Conservation (phyloP, 2,329 filamentous ascomycete species). For the Pseudogymnoascus sp. region DNA sequence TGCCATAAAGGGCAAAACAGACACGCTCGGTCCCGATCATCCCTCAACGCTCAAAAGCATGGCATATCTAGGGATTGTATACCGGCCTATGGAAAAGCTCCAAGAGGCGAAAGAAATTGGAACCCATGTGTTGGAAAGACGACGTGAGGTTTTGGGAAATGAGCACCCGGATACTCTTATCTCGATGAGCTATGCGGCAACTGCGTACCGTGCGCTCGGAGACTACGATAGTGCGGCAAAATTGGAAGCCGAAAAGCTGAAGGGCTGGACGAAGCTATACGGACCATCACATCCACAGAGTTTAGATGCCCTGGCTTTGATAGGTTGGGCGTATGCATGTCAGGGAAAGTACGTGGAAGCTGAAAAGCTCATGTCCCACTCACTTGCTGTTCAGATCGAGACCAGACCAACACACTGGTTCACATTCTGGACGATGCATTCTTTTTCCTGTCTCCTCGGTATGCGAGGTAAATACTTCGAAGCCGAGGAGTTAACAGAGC, state of each 20-base stretch:
- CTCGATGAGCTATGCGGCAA: conserved; percentile 11
- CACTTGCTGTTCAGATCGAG: neutral
- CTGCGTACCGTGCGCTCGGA: neutral
- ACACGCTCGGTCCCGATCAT: conserved; percentile 2
- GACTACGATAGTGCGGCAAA: neutral
- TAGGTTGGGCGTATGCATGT: neutral
- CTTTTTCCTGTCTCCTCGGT: neutral
- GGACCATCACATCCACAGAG: neutral
- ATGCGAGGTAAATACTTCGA: neutral
- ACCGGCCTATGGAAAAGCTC: neutral
- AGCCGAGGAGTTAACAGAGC: neutral
- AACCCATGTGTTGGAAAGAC: neutral
- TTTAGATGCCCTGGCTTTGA: neutral
- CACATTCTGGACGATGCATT: neutral
- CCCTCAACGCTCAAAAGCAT: conserved; percentile 5
- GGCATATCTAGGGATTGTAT: neutral
- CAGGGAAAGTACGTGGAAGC: neutral
- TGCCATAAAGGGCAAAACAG: neutral
- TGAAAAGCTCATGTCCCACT: neutral
- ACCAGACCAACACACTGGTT: neutral
- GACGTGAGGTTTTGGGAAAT: conserved; percentile 9
- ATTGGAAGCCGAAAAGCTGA: neutral
- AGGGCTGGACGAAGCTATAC: neutral
- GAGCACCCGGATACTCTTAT: conserved; percentile 14
- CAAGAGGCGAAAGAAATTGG: neutral